phyloP scores from a whole-genome alignment of 768 basidiomycete genomes.

The Fibroporia radiculosa region DNA sequence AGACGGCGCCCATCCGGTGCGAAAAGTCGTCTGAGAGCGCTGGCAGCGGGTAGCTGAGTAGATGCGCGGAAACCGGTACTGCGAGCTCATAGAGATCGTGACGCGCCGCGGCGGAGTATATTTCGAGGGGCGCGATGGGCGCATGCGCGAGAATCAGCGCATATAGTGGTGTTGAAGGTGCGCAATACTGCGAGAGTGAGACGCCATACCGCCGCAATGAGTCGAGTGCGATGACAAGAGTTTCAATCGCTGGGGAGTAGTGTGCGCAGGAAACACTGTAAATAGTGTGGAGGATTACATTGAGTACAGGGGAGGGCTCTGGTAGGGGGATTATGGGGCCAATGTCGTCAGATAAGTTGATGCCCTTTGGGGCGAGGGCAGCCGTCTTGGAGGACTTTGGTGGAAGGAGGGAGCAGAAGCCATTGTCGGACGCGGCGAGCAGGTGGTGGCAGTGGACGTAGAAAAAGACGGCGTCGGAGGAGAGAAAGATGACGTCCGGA shows the following conservation, averaged over 20 bases:
- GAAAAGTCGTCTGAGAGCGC: constrained; percentile 66
- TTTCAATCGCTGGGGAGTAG: constrained; percentile 61
- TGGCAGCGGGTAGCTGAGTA: constrained; percentile 64
- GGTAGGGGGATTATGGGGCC: constrained; percentile 52
- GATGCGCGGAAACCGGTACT: constrained; percentile 63
- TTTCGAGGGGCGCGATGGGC: constrained; percentile 58
- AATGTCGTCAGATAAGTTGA: constrained; percentile 28
- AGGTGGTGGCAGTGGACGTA: constrained; percentile 63
- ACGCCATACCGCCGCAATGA: constrained; percentile 56
- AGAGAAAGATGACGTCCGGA: constrained; percentile 59
- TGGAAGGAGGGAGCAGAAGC: constrained; percentile 54
- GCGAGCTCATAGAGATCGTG: constrained; percentile 68
- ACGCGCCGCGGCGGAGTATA: constrained; percentile 64
- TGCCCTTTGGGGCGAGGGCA: constrained; percentile 53
- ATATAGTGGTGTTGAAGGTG: constrained; percentile 49
- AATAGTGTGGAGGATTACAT: constrained; percentile 63
- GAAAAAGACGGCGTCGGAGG: constrained; percentile 77
- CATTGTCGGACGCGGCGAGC: constrained; percentile 52
- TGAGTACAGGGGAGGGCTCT: constrained; percentile 55
- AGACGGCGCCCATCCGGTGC: constrained; percentile 61
- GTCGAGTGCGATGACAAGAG: constrained; percentile 48
- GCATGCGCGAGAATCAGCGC: constrained; percentile 58
- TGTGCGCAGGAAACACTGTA: constrained; percentile 71
- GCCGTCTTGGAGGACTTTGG: constrained; percentile 40
- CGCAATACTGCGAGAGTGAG: constrained; percentile 36